A percentile compares a stretch with the other conserved stretches of the same genome.
phyloP scores from a whole-genome alignment of 306 rosid species.

The Cicer judaicum region DNA sequence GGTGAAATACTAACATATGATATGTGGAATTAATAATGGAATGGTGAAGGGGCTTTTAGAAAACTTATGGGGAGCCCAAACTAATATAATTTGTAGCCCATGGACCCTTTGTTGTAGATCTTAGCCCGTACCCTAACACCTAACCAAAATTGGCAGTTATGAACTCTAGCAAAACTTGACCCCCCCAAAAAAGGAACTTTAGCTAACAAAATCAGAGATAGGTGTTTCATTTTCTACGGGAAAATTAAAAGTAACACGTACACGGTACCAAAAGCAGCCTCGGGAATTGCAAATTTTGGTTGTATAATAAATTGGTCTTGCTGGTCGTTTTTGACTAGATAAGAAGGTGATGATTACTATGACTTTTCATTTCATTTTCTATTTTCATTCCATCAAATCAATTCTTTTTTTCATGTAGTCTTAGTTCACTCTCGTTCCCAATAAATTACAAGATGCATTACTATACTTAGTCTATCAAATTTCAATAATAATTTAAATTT shows the following conservation, averaged over 20 bases:
- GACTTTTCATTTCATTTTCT: conserved; percentile 29
- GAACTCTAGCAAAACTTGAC: conserved; percentile 1
- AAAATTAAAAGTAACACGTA: conserved; percentile 1
- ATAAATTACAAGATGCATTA: no score
- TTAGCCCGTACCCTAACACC: not conserved
- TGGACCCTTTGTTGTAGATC: not conserved
- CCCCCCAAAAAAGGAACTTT: not conserved
- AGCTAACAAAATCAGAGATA: not conserved
- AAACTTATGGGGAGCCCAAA: not conserved
- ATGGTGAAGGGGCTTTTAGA: not conserved
- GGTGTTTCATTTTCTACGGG: conserved; percentile 14
- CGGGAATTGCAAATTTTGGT: conserved; percentile 45
- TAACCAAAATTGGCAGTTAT: conserved; percentile 12
- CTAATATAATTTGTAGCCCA: not conserved
- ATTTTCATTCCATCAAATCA: no score
- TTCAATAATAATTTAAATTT: no score
- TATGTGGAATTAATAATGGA: no score
- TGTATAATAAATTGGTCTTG: conserved; percentile 40
- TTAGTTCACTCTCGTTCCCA: not conserved
- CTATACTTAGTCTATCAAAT: no score
- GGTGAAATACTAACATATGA: no score
- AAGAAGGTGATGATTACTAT: conserved; percentile 52
- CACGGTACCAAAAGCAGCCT: conserved; percentile 48
- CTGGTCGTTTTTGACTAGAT: conserved; percentile 48
- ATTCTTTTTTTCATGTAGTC: not conserved